These are phyloP conservation scores for Lactifluus subvellereus DNA, from an alignment of 768 basidiomycete species.

Conservation along the genomic window DNA sequence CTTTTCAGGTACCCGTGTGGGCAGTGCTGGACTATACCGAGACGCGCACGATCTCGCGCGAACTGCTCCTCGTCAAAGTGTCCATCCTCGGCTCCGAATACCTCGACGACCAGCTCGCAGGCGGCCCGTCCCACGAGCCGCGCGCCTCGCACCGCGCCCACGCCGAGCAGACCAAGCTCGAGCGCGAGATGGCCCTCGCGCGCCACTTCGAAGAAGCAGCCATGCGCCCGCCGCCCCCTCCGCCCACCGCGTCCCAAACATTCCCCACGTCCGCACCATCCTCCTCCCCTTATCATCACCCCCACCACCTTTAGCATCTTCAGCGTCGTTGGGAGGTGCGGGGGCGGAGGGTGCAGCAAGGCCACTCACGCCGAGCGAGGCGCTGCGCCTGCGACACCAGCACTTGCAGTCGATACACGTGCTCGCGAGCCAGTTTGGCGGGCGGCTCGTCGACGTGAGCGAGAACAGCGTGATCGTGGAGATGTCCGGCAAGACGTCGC, in stretches of 20 bases:
- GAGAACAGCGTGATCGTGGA: constrained; percentile 95
- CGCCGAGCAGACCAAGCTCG: constrained; percentile 46
- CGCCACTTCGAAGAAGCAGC: constrained; percentile 68
- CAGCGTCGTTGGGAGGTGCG: not conserved
- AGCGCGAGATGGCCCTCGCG: constrained; percentile 67
- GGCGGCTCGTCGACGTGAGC: constrained; percentile 89
- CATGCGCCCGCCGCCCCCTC: constrained; percentile 31
- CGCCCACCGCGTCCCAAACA: not conserved
- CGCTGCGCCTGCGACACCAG: constrained; percentile 82
- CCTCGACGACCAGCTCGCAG: constrained; percentile 83
- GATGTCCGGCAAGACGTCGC: constrained; percentile 83
- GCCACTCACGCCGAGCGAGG: constrained; percentile 60
- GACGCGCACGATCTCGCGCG: constrained; percentile 85
- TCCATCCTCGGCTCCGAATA: constrained; percentile 98
- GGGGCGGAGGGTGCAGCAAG: constrained; percentile 7
- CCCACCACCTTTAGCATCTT: not conserved
- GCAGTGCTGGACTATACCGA: constrained; percentile 97
- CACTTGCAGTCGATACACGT: constrained; percentile 83
- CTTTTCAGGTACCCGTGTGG: constrained; percentile 90
- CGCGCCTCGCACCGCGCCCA: constrained; percentile 32
- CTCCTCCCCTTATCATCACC: constrained; percentile 25
- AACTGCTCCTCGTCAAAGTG: constrained; percentile 91
- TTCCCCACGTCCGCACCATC: constrained; percentile 26
- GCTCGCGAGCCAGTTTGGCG: constrained; percentile 84
- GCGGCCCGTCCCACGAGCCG: constrained; percentile 79